Evolutionary conservation across 768 basidiomycete species (phyloP).

Genomic region (Serendipita indica): DNA sequence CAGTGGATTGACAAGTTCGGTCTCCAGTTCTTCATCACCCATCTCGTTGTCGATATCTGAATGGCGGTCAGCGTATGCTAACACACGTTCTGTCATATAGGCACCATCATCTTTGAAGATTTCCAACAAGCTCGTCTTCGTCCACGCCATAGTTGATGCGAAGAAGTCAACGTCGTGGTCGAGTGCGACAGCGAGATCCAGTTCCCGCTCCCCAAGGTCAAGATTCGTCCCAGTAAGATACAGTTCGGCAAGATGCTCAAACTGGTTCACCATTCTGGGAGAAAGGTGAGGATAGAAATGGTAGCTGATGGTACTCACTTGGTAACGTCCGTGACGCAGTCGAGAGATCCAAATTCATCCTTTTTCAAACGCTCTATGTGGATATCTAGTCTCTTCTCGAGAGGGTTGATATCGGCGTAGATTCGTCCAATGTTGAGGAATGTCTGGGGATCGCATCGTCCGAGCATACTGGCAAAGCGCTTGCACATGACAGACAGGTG

Average conservation of each 20-base stretch:
- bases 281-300: not conserved
- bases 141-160: slow-evolving; percentile 76
- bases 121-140: slow-evolving; percentile 68
- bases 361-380: slow-evolving; percentile 71
- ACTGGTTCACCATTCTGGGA: slow-evolving; percentile 78
- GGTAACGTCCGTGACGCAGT: slow-evolving; percentile 78
- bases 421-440: slow-evolving; percentile 78
- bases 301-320: slow-evolving; percentile 41
- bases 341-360: slow-evolving; percentile 87
- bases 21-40: slow-evolving; percentile 58
- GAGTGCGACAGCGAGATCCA: slow-evolving; percentile 65
- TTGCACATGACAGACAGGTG: slow-evolving; percentile 72
- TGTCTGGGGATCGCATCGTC: slow-evolving; percentile 64
- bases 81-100: slow-evolving; percentile 3
- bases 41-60: slow-evolving; percentile 60
- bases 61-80: slow-evolving; percentile 5
- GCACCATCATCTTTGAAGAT: slow-evolving; percentile 66
- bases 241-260: slow-evolving; percentile 80
- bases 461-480: slow-evolving; percentile 74
- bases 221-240: slow-evolving; percentile 73
- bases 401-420: slow-evolving; percentile 66
- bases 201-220: slow-evolving; percentile 80
- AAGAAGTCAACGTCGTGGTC: slow-evolving; percentile 92
- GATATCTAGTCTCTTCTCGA: slow-evolving; percentile 86
- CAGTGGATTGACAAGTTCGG: slow-evolving; percentile 67